Evolutionary conservation across 2,329 filamentous ascomycete genomes (phyloP).

Genomic region (Trichophyton verrucosum): DNA sequence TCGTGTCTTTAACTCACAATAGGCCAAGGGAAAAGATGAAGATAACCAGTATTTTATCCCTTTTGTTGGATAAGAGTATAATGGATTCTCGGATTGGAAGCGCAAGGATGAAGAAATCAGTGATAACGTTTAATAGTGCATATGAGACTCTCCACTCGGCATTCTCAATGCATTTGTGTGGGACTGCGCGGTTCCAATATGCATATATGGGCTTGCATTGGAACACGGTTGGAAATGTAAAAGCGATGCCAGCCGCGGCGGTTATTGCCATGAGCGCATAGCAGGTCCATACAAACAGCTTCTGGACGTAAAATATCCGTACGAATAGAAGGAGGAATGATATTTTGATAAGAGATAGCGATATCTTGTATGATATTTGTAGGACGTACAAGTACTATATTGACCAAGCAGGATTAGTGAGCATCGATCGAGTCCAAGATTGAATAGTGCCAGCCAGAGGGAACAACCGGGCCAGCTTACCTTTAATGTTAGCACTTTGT

Average conservation of each 20-base stretch:
- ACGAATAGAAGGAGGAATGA: constrained; percentile 13
- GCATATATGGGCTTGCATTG: constrained; percentile 17
- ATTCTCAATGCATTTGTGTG: constrained; percentile 16
- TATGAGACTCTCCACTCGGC: constrained; percentile 16
- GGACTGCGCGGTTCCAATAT: constrained; percentile 17
- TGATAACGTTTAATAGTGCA: constrained; percentile 18
- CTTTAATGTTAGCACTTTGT: constrained; percentile 5
- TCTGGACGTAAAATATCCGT: constrained; percentile 9
- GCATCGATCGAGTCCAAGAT: background rate
- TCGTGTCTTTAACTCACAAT: constrained; percentile 12
- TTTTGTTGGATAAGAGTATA: constrained; percentile 12
- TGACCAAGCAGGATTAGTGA: background rate
- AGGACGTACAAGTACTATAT: constrained; percentile 6
- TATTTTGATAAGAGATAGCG: constrained; percentile 8
- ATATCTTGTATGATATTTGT: constrained; percentile 9
- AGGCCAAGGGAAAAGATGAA: constrained; percentile 17
- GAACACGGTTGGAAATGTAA: constrained; percentile 16
- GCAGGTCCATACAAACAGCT: constrained; percentile 8
- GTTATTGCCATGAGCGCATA: constrained; percentile 8
- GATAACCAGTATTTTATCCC: constrained; percentile 15
- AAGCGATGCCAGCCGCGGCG: constrained; percentile 12
- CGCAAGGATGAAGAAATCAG: constrained; percentile 18
- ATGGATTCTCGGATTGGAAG: constrained; percentile 17
- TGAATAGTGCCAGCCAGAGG: background rate
- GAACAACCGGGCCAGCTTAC: background rate